These are phyloP conservation scores for Batkoa obscura DNA, from an alignment of 371 early-diverging fungal genomes.

Conservation along the genomic window DNA sequence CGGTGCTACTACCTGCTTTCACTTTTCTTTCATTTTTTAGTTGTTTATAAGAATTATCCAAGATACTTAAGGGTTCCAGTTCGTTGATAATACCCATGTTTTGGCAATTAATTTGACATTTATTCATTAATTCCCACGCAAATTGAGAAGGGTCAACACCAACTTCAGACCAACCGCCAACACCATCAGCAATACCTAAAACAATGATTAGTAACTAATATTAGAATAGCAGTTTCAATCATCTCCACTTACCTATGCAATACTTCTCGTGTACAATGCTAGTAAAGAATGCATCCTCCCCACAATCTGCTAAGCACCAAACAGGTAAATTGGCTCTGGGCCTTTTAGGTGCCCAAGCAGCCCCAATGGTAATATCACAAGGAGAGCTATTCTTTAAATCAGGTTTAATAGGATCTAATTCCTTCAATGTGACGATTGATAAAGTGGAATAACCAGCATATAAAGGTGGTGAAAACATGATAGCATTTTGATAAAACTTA, in stretches of 20 bases:
- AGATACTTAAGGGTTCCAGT: slow-evolving; percentile 31
- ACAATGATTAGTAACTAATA: neutral
- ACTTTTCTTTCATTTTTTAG: slow-evolving; percentile 31
- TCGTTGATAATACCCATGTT: slow-evolving; percentile 11
- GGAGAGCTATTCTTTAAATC: too few relatives aligned
- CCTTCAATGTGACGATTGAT: too few relatives aligned
- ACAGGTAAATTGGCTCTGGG: neutral
- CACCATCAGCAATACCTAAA: slow-evolving; percentile 46
- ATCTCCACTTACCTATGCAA: neutral
- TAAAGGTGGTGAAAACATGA: neutral
- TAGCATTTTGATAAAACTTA: too few relatives aligned
- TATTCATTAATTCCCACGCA: slow-evolving; percentile 49
- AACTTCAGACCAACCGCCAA: slow-evolving; percentile 43
- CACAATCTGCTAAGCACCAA: slow-evolving; percentile 6
- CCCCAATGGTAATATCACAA: slow-evolving; percentile 1
- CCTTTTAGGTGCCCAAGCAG: slow-evolving; percentile 6
- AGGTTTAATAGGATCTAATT: too few relatives aligned
- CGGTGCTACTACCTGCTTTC: slow-evolving; percentile 44
- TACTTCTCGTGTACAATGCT: neutral
- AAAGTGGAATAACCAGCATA: slow-evolving; percentile 2
- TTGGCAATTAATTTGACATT: slow-evolving; percentile 34
- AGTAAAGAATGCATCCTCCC: slow-evolving; percentile 6
- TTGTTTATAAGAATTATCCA: slow-evolving; percentile 32
- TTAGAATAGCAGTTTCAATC: too few relatives aligned
- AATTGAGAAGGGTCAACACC: slow-evolving; percentile 32